A percentile compares a stretch with the other conserved stretches of the same genome.
These are phyloP conservation scores for Xerocomus spinulosus DNA, from an alignment of 768 basidiomycete genomes.

Conservation along the genomic window DNA sequence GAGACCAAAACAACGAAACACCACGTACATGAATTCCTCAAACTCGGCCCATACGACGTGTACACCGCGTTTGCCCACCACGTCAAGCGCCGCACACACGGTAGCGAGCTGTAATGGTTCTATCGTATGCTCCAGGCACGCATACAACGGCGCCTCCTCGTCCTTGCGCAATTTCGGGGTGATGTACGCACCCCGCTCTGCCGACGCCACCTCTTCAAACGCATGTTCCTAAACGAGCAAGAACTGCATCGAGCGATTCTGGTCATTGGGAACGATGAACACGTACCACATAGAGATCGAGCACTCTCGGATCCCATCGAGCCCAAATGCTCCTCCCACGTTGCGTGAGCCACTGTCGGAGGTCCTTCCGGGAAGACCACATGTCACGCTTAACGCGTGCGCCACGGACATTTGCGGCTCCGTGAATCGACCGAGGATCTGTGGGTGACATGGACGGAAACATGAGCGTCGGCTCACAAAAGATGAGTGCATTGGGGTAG, in stretches of 20 bases:
- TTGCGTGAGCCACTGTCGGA: constrained; percentile 15
- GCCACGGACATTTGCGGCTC: constrained; percentile 28
- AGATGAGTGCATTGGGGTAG: constrained; percentile 17
- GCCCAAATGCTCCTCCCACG: constrained; percentile 16
- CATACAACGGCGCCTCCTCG: constrained; percentile 27
- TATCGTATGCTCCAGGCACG: constrained; percentile 24
- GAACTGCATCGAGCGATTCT: background rate
- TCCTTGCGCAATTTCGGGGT: constrained; percentile 26
- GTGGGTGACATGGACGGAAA: constrained; percentile 26
- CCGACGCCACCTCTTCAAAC: constrained; percentile 15
- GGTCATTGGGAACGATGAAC: too few species aligned
- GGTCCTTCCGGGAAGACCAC: constrained; percentile 22
- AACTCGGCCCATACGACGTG: constrained; percentile 30
- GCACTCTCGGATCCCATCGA: constrained; percentile 22
- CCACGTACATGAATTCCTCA: constrained; percentile 29
- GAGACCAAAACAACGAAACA: background rate
- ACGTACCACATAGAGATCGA: constrained; percentile 25
- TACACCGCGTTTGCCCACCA: constrained; percentile 11
- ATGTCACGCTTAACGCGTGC: constrained; percentile 24
- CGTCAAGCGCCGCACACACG: constrained; percentile 13
- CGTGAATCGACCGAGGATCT: constrained; percentile 27
- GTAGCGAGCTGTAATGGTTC: constrained; percentile 20
- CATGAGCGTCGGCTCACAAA: constrained; percentile 32
- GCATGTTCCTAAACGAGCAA: constrained; percentile 17
- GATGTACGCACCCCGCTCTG: constrained; percentile 11